A percentile compares a stretch with the other conserved stretches of the same genome.
Conservation (phyloP, 129 eudicot genomes). For the Dittrichia graveolens region DNA sequence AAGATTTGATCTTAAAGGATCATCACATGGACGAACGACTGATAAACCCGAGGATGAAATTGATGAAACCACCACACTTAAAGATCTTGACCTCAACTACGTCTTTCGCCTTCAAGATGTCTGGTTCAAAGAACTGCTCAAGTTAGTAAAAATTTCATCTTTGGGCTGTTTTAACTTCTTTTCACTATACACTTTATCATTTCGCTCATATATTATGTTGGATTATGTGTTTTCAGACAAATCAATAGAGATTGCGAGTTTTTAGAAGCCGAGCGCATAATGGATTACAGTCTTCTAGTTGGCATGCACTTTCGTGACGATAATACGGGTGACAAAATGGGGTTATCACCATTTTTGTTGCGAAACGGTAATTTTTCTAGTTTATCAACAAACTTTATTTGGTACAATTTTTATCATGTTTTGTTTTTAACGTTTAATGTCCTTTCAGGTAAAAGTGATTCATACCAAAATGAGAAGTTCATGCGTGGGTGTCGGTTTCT, state of each 20-base stretch:
- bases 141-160: constrained; percentile 48
- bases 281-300: constrained; percentile 98
- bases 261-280: constrained; percentile 86
- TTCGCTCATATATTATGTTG: constrained; percentile 21
- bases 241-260: constrained; percentile 89
- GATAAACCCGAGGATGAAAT: constrained; percentile 88
- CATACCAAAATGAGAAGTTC: constrained; percentile 87
- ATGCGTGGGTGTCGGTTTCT: constrained; percentile 96
- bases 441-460: constrained; percentile 74
- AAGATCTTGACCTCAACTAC: constrained; percentile 92
- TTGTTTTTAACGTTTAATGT: not conserved
- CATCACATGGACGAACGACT: constrained; percentile 85
- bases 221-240: constrained; percentile 52
- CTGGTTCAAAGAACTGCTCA: constrained; percentile 86
- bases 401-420: not conserved
- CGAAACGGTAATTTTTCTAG: constrained; percentile 62
- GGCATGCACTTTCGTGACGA: constrained; percentile 96
- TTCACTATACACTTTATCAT: not conserved
- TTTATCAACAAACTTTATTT: not conserved
- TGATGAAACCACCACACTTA: constrained; percentile 96
- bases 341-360: constrained; percentile 80
- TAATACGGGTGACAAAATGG: constrained; percentile 85
- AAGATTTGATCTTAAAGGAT: constrained; percentile 94
- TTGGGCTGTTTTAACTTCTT: not conserved
- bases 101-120: constrained; percentile 74